Evolutionary conservation across 73 alveolate genomes (phyloP).

Genomic region (Tetrahymena elliotti): DNA sequence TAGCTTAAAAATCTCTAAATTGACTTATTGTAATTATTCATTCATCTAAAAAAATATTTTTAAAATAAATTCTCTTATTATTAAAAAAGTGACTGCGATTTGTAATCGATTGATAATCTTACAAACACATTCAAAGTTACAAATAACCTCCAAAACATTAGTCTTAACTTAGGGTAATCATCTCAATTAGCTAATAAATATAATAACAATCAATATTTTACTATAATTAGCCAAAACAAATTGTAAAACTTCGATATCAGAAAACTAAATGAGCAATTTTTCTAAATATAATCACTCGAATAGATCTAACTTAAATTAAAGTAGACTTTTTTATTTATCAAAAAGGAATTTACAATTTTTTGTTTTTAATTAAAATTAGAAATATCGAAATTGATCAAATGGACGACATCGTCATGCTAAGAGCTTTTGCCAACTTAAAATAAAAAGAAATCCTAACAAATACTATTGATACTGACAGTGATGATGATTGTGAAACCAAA

Average conservation of each 20-base stretch:
- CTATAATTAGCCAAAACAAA: not conserved
- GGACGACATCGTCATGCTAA: not conserved
- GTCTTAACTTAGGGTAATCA: not conserved
- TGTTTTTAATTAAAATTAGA: not conserved
- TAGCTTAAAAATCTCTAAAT: not conserved
- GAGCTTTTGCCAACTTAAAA: not conserved
- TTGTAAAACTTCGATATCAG: not conserved
- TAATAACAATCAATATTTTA: not conserved
- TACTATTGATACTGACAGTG: not conserved
- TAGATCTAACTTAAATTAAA: not conserved
- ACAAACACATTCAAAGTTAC: not conserved
- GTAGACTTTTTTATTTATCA: not conserved
- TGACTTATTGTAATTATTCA: not conserved
- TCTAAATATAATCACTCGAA: not conserved
- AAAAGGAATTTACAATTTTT: not conserved
- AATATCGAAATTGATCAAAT: not conserved
- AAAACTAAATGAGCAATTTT: not conserved
- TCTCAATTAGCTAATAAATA: not conserved
- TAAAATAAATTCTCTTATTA: too few species aligned
- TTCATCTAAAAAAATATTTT: too few species aligned
- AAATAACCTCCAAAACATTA: not conserved
- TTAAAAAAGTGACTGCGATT: not conserved
- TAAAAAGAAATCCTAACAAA: not conserved
- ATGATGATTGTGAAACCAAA: not conserved
- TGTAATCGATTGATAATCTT: not conserved